Percentiles rank a stretch among this genome's conserved stretches.
Conservation (phyloP, 495 filamentous ascomycete species). For the Rusavskia elegans region DNA sequence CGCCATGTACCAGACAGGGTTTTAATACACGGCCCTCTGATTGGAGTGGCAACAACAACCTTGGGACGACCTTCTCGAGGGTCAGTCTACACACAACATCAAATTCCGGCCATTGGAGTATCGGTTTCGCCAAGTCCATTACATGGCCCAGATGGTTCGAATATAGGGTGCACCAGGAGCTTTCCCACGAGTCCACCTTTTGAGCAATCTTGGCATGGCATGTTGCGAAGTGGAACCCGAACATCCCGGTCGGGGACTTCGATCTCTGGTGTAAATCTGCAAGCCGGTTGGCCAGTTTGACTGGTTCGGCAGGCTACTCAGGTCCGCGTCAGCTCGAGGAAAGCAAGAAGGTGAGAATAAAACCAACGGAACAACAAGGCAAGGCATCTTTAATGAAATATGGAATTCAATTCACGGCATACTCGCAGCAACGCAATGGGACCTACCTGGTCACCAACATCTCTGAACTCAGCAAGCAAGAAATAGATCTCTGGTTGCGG, state of each 20-base stretch:
- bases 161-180: constrained; percentile 32
- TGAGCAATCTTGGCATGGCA: constrained; percentile 31
- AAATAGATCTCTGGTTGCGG: constrained; percentile 24
- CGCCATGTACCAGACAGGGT: constrained; percentile 10
- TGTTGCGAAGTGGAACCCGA: constrained; percentile 35
- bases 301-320: constrained; percentile 19
- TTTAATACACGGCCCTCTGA: too few species aligned
- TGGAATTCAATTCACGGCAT: too few species aligned
- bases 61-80: too few species aligned
- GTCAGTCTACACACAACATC: too few species aligned
- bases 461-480: constrained; percentile 27
- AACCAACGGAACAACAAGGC: too few species aligned
- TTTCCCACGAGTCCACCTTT: constrained; percentile 21
- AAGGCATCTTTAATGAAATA: too few species aligned
- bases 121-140: too few species aligned
- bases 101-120: too few species aligned
- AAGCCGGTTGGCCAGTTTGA: constrained; percentile 22
- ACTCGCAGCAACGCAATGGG: too few species aligned
- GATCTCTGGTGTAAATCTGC: constrained; percentile 24
- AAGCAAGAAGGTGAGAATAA: too few species aligned
- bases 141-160: constrained; percentile 14
- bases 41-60: too few species aligned
- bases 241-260: constrained; percentile 32
- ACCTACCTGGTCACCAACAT: constrained; percentile 14
- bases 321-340: too few species aligned